Percentiles rank a stretch among this genome's conserved stretches.
phyloP scores from a whole-genome alignment of 768 basidiomycete genomes.

The Boletellus emodensis region DNA sequence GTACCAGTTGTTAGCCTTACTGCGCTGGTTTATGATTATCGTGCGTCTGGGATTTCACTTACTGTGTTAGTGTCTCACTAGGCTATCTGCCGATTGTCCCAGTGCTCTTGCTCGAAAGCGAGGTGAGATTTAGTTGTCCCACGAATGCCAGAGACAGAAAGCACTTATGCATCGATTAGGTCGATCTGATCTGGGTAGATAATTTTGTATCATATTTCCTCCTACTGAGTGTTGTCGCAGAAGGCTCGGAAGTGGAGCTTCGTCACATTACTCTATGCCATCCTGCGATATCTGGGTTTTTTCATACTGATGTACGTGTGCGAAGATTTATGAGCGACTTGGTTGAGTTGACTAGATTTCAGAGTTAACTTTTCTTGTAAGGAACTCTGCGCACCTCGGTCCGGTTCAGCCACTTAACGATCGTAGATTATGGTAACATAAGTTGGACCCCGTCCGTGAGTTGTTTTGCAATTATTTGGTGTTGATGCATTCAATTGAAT shows the following conservation, averaged over 20 bases:
- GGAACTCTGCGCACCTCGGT: not conserved
- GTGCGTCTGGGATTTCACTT: constrained; percentile 3
- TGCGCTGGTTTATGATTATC: constrained; percentile 13
- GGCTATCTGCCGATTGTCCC: not conserved
- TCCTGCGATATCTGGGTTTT: constrained; percentile 17
- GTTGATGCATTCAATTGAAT: too few relatives aligned
- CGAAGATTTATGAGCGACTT: not conserved
- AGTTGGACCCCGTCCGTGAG: constrained; percentile 14
- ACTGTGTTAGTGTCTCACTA: not conserved
- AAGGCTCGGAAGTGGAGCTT: constrained; percentile 15
- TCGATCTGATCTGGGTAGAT: constrained; percentile 17
- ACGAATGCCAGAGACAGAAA: not conserved
- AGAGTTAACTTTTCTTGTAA: constrained; percentile 6
- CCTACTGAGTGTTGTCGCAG: not conserved
- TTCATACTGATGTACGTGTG: constrained; percentile 9
- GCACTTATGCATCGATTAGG: constrained; percentile 3
- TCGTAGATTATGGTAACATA: constrained; percentile 1
- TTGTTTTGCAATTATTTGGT: not conserved
- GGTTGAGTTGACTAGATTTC: not conserved
- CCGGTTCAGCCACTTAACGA: not conserved
- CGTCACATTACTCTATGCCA: constrained; percentile 13
- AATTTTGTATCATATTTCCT: not conserved
- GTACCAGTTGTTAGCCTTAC: constrained; percentile 9
- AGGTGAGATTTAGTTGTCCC: too few relatives aligned
- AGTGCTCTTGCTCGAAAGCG: constrained; percentile 15